phyloP scores from a whole-genome alignment of 495 filamentous ascomycete species.

The Xylaria cubensis region DNA sequence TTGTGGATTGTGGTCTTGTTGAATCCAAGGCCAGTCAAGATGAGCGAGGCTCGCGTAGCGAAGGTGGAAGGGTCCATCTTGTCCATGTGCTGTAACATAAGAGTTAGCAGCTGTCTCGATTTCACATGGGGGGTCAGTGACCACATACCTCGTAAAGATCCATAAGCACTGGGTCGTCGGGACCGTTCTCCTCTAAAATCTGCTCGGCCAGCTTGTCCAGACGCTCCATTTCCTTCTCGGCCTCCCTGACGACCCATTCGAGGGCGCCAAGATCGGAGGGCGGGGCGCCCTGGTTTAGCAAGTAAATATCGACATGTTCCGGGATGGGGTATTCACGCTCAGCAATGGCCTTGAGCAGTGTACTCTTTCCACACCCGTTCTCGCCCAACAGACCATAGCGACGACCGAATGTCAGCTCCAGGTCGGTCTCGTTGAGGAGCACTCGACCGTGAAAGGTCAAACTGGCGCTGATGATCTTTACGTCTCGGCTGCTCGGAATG shows the following conservation, averaged over 20 bases:
- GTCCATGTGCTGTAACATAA: constrained; percentile 82
- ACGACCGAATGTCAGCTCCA: constrained; percentile 92
- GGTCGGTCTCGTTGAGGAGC: constrained; percentile 87
- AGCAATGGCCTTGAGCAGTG: constrained; percentile 91
- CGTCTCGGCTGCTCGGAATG: constrained; percentile 80
- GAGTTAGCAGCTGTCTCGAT: constrained; percentile 30
- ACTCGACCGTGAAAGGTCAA: constrained; percentile 98
- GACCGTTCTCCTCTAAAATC: constrained; percentile 87
- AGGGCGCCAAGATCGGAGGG: constrained; percentile 86
- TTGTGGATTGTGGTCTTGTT: constrained; percentile 97
- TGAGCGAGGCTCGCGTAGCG: constrained; percentile 91
- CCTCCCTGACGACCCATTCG: constrained; percentile 96
- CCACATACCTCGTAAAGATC: constrained; percentile 91
- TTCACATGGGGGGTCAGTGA: background rate
- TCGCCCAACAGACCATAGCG: constrained; percentile 95
- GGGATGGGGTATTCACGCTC: constrained; percentile 94
- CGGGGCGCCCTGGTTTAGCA: constrained; percentile 97
- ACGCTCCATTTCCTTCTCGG: constrained; percentile 88
- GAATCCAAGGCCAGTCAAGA: constrained; percentile 98
- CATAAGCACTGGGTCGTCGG: constrained; percentile 88
- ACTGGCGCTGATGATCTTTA: constrained; percentile 93
- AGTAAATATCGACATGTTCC: constrained; percentile 97
- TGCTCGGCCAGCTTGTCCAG: constrained; percentile 90
- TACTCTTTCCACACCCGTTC: constrained; percentile 99
- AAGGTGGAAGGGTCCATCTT: constrained; percentile 99